These are phyloP conservation scores for Kodamaea leandrae DNA, from an alignment of 805 yeast genomes.

Conservation along the genomic window DNA sequence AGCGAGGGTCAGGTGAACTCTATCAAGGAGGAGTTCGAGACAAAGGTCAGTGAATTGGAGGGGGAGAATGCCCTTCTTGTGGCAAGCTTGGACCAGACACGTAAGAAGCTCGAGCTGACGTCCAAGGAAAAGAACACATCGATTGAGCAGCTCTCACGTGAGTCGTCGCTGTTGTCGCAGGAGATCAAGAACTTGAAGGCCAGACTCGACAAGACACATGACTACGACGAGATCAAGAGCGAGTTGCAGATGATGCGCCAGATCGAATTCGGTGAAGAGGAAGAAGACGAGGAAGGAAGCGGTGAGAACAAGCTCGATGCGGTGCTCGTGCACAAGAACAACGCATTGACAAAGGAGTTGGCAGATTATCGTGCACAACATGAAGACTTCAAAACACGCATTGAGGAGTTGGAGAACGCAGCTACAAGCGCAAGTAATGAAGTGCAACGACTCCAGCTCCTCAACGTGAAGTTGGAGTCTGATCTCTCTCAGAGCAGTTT, in stretches of 20 bases:
- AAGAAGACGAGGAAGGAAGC: slow-evolving; percentile 30
- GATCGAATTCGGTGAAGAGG: slow-evolving; percentile 65
- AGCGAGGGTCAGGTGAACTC: slow-evolving; percentile 43
- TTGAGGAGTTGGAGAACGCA: slow-evolving; percentile 39
- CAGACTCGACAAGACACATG: slow-evolving; percentile 51
- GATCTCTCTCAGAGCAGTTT: slow-evolving; percentile 61
- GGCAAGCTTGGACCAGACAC: slow-evolving; percentile 55
- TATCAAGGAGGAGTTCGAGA: slow-evolving; percentile 40
- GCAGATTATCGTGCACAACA: slow-evolving; percentile 63
- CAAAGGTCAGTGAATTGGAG: slow-evolving; percentile 54
- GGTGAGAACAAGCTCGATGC: slow-evolving; percentile 45
- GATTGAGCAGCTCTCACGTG: slow-evolving; percentile 42
- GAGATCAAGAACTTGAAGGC: slow-evolving; percentile 53
- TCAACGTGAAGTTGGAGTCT: slow-evolving; percentile 65
- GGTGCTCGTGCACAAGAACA: slow-evolving; percentile 67
- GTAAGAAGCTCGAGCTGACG: slow-evolving; percentile 26
- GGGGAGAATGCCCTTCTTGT: slow-evolving; percentile 64
- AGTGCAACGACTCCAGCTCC: slow-evolving; percentile 38
- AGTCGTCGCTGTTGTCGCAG: slow-evolving; percentile 43
- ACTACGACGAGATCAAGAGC: slow-evolving; percentile 77
- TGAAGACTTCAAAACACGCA: slow-evolving; percentile 42
- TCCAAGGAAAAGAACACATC: slow-evolving; percentile 29
- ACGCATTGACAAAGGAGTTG: slow-evolving; percentile 66
- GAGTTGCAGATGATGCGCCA: slow-evolving; percentile 72
- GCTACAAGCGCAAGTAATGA: slow-evolving; percentile 35